Conservation (phyloP, 345 rosid genomes). For the Eucalyptus leucophloia region DNA sequence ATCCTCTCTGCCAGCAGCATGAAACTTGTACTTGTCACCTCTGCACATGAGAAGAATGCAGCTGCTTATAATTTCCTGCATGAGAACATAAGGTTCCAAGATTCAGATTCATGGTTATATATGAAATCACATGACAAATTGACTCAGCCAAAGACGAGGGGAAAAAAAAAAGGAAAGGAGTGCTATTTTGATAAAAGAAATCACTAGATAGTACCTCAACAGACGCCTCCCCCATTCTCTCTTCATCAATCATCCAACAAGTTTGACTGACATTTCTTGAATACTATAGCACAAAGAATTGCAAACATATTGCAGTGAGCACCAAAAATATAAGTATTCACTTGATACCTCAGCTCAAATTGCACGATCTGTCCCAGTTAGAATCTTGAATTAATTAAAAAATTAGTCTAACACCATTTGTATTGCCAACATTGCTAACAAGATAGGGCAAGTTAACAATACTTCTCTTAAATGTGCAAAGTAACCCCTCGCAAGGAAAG, state of each 20-base stretch:
- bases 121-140: not conserved
- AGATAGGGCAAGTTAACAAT: not conserved
- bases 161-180: not conserved
- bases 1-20: constrained; percentile 99
- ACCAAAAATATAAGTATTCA: not conserved
- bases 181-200: not conserved
- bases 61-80: constrained; percentile 79
- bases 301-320: not conserved
- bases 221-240: constrained; percentile 94
- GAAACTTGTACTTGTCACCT: constrained; percentile 86
- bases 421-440: not conserved
- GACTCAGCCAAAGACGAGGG: not conserved
- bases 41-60: constrained; percentile 59
- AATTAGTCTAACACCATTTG: not conserved
- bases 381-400: not conserved
- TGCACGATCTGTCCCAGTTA: not conserved
- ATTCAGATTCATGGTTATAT: not conserved
- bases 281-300: constrained; percentile 29
- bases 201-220: constrained; percentile 51
- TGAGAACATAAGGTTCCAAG: not conserved
- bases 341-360: not conserved
- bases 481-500: not conserved
- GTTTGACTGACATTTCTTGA: constrained; percentile 96
- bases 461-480: not conserved
- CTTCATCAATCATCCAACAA: constrained; percentile 93